A percentile compares a stretch with the other conserved stretches of the same genome.
phyloP scores from a whole-genome alignment of 2,329 filamentous ascomycete genomes.

The Simplicillium aogashimaense region DNA sequence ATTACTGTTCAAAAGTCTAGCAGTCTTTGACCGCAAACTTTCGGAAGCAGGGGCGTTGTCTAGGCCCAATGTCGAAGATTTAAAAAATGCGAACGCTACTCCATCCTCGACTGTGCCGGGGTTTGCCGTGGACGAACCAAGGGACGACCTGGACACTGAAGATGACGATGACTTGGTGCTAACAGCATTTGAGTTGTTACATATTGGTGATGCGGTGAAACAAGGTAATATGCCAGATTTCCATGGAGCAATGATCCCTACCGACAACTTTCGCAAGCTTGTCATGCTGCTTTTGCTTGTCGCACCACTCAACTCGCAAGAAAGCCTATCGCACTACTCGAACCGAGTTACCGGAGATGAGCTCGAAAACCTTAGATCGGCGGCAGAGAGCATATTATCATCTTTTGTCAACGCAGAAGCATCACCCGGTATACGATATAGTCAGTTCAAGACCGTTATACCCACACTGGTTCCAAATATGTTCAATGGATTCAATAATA shows the following conservation, averaged over 20 bases:
- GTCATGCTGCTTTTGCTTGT: conserved; percentile 60
- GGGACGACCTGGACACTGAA: conserved; percentile 30
- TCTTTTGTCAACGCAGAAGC: conserved; percentile 57
- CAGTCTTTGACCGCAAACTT: conserved; percentile 56
- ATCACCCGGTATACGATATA: conserved; percentile 51
- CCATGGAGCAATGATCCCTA: conserved; percentile 59
- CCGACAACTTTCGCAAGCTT: conserved; percentile 62
- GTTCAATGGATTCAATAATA: conserved; percentile 55
- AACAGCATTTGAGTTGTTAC: conserved; percentile 58
- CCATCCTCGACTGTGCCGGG: conserved; percentile 15
- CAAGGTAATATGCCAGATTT: conserved; percentile 39
- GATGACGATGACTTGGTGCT: conserved; percentile 55
- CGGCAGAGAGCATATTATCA: conserved; percentile 55
- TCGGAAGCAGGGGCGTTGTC: conserved; percentile 18
- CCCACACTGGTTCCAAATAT: conserved; percentile 53
- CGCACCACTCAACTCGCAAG: conserved; percentile 54
- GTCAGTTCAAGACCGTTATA: conserved; percentile 50
- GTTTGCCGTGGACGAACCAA: conserved; percentile 35
- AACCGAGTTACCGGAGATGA: conserved; percentile 44
- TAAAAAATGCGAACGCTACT: background rate
- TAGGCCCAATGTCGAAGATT: background rate
- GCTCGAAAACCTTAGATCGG: conserved; percentile 46
- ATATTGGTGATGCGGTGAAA: conserved; percentile 52
- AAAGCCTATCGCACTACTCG: conserved; percentile 53
- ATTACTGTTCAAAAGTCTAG: conserved; percentile 61